Conservation (phyloP, 306 rosid species). For the Betula pendula region DNA sequence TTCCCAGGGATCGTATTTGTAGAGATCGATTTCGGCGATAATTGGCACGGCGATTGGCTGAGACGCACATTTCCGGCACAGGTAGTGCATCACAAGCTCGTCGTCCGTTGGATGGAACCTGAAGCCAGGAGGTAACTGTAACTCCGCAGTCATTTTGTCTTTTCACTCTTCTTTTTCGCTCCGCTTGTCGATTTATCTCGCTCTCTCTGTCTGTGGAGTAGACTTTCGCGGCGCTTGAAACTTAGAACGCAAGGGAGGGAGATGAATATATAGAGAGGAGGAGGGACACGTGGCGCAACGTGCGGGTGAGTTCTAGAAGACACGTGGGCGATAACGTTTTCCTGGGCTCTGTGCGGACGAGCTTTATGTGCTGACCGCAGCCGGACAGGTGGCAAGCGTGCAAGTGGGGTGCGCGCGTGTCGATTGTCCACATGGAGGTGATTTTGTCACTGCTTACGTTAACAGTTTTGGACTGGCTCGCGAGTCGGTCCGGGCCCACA, state of each 20-base stretch:
- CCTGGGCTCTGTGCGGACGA: constrained; percentile 21
- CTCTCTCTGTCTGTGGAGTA: not conserved
- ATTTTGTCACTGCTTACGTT: constrained; percentile 91
- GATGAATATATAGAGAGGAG: constrained; percentile 39
- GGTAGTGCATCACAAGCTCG: constrained; percentile 88
- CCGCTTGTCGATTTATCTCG: too few species aligned
- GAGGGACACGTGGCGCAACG: constrained; percentile 48
- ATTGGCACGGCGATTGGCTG: constrained; percentile 77
- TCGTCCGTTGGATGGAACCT: constrained; percentile 97
- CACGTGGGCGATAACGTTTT: constrained; percentile 71
- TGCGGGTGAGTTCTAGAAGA: constrained; percentile 48
- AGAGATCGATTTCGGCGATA: constrained; percentile 85
- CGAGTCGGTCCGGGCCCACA: constrained; percentile 46
- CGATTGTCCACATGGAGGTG: constrained; percentile 38
- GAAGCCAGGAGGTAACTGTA: constrained; percentile 87
- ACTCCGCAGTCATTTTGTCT: constrained; percentile 51
- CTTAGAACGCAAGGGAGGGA: constrained; percentile 51
- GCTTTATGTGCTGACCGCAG: constrained; percentile 26
- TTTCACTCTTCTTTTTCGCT: not conserved
- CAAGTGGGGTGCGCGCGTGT: constrained; percentile 54
- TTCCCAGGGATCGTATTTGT: constrained; percentile 86
- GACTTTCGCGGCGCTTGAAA: constrained; percentile 74
- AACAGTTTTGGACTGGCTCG: constrained; percentile 53
- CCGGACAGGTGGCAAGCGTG: constrained; percentile 46
- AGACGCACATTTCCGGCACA: constrained; percentile 79